Conservation (phyloP, 1,139 yeast species). For the Yamadazyma diospyri region DNA sequence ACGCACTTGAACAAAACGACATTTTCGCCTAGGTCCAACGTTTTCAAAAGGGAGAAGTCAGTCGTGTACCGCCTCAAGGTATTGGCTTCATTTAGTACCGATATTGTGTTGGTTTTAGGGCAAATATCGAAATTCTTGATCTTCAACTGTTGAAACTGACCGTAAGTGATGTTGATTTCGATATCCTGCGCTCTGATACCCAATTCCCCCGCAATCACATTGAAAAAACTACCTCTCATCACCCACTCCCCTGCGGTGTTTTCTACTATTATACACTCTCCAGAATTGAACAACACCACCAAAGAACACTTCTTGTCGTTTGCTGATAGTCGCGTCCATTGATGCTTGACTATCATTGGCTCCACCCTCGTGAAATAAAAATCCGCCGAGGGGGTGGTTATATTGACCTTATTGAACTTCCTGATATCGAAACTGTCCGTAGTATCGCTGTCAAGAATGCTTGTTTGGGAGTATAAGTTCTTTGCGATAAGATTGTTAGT, state of each 20-base stretch:
- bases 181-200: constrained; percentile 9
- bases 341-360: constrained; percentile 36
- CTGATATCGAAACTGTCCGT: constrained; percentile 29
- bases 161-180: constrained; percentile 18
- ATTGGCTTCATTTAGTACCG: constrained; percentile 16
- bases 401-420: constrained; percentile 23
- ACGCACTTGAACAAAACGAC: neutral
- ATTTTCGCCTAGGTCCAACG: neutral
- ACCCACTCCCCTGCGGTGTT: constrained; percentile 25
- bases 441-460: constrained; percentile 27
- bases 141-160: constrained; percentile 22
- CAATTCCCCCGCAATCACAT: constrained; percentile 22
- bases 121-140: constrained; percentile 29
- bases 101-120: constrained; percentile 13
- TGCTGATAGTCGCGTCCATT: constrained; percentile 30
- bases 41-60: neutral
- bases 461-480: constrained; percentile 26
- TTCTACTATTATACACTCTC: constrained; percentile 33
- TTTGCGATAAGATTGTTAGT: constrained; percentile 24
- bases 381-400: constrained; percentile 27
- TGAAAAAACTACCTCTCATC: constrained; percentile 25
- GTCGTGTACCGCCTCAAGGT: constrained; percentile 6
- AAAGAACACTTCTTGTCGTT: constrained; percentile 27
- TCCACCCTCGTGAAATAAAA: constrained; percentile 28
- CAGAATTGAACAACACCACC: constrained; percentile 37